Conservation (phyloP, 805 yeast genomes). For the Danielozyma ontarioensis region DNA sequence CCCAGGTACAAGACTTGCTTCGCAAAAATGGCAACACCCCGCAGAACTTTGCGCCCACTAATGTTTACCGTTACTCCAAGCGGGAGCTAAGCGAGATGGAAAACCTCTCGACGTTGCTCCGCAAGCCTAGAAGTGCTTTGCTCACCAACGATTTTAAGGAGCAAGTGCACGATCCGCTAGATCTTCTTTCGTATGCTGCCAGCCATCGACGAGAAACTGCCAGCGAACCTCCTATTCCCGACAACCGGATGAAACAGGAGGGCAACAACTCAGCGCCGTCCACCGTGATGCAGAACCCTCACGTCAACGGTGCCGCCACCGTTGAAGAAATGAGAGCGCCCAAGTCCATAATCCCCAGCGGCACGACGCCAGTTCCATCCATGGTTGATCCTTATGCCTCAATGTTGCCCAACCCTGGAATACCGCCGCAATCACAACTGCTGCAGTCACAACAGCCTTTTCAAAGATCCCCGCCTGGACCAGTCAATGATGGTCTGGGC, state of each 20-base stretch:
- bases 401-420: not conserved
- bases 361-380: not conserved
- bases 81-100: conserved; percentile 17
- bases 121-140: conserved; percentile 1
- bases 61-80: conserved; percentile 3
- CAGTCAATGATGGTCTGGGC: not conserved
- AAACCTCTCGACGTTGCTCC: conserved; percentile 7
- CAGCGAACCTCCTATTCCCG: not conserved
- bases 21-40: conserved; percentile 18
- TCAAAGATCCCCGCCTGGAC: not conserved
- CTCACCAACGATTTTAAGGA: conserved; percentile 2
- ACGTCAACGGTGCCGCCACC: not conserved
- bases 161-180: conserved; percentile 27
- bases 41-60: conserved; percentile 11
- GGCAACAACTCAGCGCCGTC: not conserved
- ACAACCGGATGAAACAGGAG: too few relatives aligned
- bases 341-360: too few relatives aligned
- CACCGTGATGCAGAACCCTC: not conserved
- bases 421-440: too few relatives aligned
- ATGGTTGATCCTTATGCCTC: too few relatives aligned
- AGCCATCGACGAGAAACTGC: conserved; percentile 20
- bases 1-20: conserved; percentile 41
- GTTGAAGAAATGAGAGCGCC: too few relatives aligned
- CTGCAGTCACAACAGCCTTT: too few relatives aligned
- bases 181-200: conserved; percentile 39